Conservation (phyloP, 2,329 filamentous ascomycete species). For the Coniochaeta sp. region DNA sequence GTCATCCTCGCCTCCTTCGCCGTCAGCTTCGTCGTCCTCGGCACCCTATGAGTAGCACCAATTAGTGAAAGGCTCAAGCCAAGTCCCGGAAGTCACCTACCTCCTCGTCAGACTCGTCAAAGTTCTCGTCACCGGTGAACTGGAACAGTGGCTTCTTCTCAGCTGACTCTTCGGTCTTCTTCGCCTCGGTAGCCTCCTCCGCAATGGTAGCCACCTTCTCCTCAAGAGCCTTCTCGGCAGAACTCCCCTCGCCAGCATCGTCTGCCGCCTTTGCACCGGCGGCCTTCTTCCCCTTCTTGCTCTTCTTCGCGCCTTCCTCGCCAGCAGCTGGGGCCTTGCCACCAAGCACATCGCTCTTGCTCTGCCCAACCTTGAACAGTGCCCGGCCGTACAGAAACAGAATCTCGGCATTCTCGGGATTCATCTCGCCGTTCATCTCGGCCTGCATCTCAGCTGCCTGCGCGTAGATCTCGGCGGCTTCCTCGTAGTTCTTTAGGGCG, state of each 20-base stretch:
- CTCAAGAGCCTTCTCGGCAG: slow-evolving; percentile 27
- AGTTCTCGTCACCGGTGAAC: slow-evolving; percentile 91
- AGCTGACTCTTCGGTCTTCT: slow-evolving; percentile 36
- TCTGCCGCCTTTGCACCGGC: slow-evolving; percentile 21
- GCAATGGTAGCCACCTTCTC: slow-evolving; percentile 7
- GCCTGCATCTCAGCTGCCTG: slow-evolving; percentile 85
- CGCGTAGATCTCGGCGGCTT: slow-evolving; percentile 81
- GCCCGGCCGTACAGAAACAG: slow-evolving; percentile 92
- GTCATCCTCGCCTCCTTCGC: slow-evolving; percentile 49
- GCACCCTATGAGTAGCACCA: slow-evolving; percentile 28
- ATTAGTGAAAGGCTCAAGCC: background rate
- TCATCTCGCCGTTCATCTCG: slow-evolving; percentile 86
- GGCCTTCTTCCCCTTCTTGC: background rate
- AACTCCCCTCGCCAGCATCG: background rate
- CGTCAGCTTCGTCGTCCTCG: slow-evolving; percentile 17
- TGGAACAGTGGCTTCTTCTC: slow-evolving; percentile 77
- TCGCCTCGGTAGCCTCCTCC: slow-evolving; percentile 21
- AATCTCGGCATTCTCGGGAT: slow-evolving; percentile 83
- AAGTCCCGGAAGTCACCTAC: slow-evolving; percentile 15
- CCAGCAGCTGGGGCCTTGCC: slow-evolving; percentile 52
- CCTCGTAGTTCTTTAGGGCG: slow-evolving; percentile 79
- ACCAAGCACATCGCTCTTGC: slow-evolving; percentile 89
- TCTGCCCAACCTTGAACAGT: slow-evolving; percentile 87
- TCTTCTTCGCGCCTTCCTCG: slow-evolving; percentile 30
- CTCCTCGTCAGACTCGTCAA: slow-evolving; percentile 73